These are phyloP conservation scores for Nematodospora anomalae DNA, from an alignment of 1,139 yeast species.

Conservation along the genomic window DNA sequence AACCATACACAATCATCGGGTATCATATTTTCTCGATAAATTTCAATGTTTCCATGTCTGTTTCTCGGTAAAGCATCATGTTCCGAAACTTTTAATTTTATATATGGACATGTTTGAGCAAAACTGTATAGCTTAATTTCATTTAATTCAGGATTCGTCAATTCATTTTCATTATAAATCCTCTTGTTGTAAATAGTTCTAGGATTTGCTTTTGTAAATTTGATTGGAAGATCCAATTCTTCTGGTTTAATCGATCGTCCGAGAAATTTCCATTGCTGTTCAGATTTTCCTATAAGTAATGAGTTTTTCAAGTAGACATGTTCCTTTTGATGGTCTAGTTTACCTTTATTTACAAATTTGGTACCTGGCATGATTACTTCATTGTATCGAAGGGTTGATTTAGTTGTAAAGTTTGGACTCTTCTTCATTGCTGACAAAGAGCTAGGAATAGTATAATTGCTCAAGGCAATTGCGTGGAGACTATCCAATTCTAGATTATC, in stretches of 20 bases:
- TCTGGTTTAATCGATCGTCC: slow-evolving; percentile 33
- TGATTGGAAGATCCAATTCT: slow-evolving; percentile 23
- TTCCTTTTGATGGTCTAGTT: slow-evolving; percentile 17
- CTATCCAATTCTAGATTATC: slow-evolving; percentile 23
- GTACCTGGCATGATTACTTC: slow-evolving; percentile 23
- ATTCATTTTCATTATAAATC: slow-evolving; percentile 21
- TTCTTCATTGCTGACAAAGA: slow-evolving; percentile 31
- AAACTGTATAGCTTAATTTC: slow-evolving; percentile 28
- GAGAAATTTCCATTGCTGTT: slow-evolving; percentile 39
- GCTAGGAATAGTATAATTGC: slow-evolving; percentile 28
- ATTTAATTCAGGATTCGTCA: slow-evolving; percentile 23
- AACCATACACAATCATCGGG: slow-evolving; percentile 37
- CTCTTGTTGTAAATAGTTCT: slow-evolving; percentile 26
- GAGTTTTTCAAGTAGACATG: slow-evolving; percentile 27
- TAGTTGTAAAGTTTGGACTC: slow-evolving; percentile 32
- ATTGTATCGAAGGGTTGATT: slow-evolving; percentile 29
- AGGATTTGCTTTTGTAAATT: slow-evolving; percentile 23
- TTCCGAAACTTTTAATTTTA: slow-evolving; percentile 17
- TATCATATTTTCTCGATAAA: slow-evolving; percentile 32
- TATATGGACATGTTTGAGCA: slow-evolving; percentile 33
- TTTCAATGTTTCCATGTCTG: slow-evolving; percentile 37
- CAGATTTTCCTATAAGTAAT: slow-evolving; percentile 34
- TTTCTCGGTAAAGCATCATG: slow-evolving; percentile 29
- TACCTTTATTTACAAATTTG: slow-evolving; percentile 19
- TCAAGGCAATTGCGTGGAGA: slow-evolving; percentile 25